Conservation (phyloP, 768 basidiomycete species). For the Pleurotus ostreatus region DNA sequence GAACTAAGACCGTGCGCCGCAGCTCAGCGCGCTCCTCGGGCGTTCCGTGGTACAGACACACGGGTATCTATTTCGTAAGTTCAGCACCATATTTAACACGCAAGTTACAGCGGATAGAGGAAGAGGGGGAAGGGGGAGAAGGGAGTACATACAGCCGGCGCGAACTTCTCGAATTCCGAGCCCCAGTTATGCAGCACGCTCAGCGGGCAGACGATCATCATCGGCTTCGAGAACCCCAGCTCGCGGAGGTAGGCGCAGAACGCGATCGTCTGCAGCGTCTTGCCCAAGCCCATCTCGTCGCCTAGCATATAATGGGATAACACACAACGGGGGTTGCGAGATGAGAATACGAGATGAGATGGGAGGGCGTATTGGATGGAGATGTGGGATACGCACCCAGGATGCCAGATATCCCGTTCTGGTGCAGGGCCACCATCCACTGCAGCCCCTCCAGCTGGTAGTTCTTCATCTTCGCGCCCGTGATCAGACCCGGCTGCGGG, state of each 20-base stretch:
- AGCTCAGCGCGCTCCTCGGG: constrained; percentile 79
- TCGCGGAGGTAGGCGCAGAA: constrained; percentile 90
- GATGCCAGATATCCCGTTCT: constrained; percentile 82
- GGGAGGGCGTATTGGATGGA: not conserved
- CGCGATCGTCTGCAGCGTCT: constrained; percentile 95
- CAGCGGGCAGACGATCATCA: constrained; percentile 89
- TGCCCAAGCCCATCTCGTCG: not conserved
- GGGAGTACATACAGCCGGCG: constrained; percentile 55
- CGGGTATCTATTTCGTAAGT: constrained; percentile 57
- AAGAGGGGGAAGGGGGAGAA: not conserved
- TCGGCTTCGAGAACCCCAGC: constrained; percentile 62
- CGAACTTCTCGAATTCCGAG: constrained; percentile 80
- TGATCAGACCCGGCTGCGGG: constrained; percentile 74
- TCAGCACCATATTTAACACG: not conserved
- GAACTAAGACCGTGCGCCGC: constrained; percentile 55
- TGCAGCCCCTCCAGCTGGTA: constrained; percentile 94
- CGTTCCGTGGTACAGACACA: constrained; percentile 87
- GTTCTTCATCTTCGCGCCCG: constrained; percentile 80
- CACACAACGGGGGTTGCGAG: too few species aligned
- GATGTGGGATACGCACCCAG: constrained; percentile 41
- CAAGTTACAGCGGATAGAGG: too few species aligned
- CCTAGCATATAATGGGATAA: not conserved
- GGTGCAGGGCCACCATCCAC: constrained; percentile 89
- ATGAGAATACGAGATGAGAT: not conserved
- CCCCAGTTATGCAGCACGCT: constrained; percentile 93